Evolutionary conservation across 768 basidiomycete species (phyloP).

Genomic region (Auricularia auricula-judae): DNA sequence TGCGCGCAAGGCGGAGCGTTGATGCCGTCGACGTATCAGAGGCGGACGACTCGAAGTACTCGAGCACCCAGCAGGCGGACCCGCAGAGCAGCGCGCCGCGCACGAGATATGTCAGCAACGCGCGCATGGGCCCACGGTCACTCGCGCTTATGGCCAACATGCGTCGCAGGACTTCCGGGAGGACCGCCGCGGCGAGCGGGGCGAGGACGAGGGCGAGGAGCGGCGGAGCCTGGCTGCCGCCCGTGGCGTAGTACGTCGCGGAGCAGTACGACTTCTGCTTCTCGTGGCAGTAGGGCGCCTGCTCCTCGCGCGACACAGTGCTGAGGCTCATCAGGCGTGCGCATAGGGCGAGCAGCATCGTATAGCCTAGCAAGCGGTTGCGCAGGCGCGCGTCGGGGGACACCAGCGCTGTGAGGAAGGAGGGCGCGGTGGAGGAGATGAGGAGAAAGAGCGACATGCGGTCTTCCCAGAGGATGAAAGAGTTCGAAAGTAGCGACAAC

Average conservation of each 20-base stretch:
- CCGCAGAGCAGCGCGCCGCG: conserved; percentile 48
- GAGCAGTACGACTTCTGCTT: conserved; percentile 78
- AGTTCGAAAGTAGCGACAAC: conserved; percentile 80
- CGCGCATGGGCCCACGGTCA: conserved; percentile 57
- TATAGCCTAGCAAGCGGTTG: conserved; percentile 63
- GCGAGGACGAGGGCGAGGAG: conserved; percentile 44
- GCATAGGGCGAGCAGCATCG: conserved; percentile 50
- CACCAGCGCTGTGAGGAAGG: conserved; percentile 53
- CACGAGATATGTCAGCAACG: conserved; percentile 51
- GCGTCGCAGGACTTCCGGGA: conserved; percentile 46
- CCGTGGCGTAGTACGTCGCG: conserved; percentile 80
- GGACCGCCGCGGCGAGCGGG: conserved; percentile 39
- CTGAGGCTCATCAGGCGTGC: conserved; percentile 69
- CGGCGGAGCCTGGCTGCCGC: conserved; percentile 57
- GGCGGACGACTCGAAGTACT: conserved; percentile 58
- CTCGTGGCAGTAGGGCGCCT: conserved; percentile 77
- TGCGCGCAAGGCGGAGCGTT: conserved; percentile 40
- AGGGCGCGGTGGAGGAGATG: conserved; percentile 49
- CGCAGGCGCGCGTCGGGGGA: conserved; percentile 46
- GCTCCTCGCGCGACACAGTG: conserved; percentile 91
- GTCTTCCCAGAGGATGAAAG: conserved; percentile 98
- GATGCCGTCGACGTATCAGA: conserved; percentile 24
- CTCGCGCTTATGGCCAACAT: conserved; percentile 50
- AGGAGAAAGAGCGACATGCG: conserved; percentile 65
- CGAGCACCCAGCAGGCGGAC: conserved; percentile 65